Percentiles rank a stretch among this genome's conserved stretches.
phyloP scores from a whole-genome alignment of 495 filamentous ascomycete genomes.

The Aspergillus steynii region DNA sequence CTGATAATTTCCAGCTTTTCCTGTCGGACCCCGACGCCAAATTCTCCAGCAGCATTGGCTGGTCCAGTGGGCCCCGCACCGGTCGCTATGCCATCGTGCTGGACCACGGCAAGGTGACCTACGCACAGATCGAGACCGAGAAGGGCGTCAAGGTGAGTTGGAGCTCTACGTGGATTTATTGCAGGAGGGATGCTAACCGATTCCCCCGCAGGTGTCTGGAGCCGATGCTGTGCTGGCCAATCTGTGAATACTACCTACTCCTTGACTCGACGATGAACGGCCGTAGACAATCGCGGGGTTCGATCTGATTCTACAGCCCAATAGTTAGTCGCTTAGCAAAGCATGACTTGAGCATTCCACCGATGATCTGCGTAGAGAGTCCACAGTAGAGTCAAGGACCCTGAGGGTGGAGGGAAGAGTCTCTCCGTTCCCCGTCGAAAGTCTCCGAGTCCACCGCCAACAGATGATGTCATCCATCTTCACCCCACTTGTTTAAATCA shows the following conservation, averaged over 20 bases:
- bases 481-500: background rate
- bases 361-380: background rate
- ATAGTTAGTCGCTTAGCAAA: background rate
- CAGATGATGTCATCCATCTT: conserved; percentile 8
- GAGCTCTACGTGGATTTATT: background rate
- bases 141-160: conserved; percentile 45
- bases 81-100: conserved; percentile 82
- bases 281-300: background rate
- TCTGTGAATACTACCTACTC: conserved; percentile 19
- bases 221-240: conserved; percentile 65
- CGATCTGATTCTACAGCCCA: background rate
- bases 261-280: background rate
- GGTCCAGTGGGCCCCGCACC: conserved; percentile 70
- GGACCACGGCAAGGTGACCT: conserved; percentile 83
- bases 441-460: background rate
- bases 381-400: no score
- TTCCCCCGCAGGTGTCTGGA: conserved; percentile 56
- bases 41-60: conserved; percentile 79
- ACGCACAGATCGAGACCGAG: conserved; percentile 77
- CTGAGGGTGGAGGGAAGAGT: no score
- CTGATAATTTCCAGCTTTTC: conserved; percentile 58
- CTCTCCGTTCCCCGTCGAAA: background rate
- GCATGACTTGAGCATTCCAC: background rate
- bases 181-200: no score
- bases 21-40: conserved; percentile 71